These are phyloP conservation scores for Rubia yunnanensis DNA, from an alignment of 257 asterid species.

Conservation along the genomic window DNA sequence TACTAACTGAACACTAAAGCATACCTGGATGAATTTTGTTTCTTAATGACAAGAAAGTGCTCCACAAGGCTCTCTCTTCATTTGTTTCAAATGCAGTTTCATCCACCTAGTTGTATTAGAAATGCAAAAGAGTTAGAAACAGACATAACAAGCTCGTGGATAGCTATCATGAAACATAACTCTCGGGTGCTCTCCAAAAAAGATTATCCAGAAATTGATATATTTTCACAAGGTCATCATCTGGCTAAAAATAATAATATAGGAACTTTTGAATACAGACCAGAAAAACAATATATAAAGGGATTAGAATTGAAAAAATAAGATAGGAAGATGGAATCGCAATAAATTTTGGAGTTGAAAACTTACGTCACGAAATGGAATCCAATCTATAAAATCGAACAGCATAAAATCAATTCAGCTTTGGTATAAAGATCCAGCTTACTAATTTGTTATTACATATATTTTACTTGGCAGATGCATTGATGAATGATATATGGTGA, in stretches of 20 bases:
- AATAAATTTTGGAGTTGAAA: neutral
- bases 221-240: too few species aligned
- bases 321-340: neutral
- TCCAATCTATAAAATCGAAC: neutral
- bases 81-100: constrained; percentile 66
- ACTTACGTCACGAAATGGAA: neutral
- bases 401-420: neutral
- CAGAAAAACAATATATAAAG: neutral
- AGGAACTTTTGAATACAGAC: neutral
- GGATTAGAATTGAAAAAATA: neutral
- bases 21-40: constrained; percentile 65
- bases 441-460: too few species aligned
- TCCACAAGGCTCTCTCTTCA: constrained; percentile 84
- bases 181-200: neutral
- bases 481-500: neutral
- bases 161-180: neutral
- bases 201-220: neutral
- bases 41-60: constrained; percentile 52
- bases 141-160: neutral
- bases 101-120: constrained; percentile 49
- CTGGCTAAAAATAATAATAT: too few species aligned
- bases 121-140: neutral
- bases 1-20: constrained; percentile 4
- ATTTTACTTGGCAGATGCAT: neutral
- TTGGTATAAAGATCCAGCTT: neutral